Base-by-base conservation (phyloP, 2,329 filamentous ascomycete genomes). In the Phoma sp. region DNA sequence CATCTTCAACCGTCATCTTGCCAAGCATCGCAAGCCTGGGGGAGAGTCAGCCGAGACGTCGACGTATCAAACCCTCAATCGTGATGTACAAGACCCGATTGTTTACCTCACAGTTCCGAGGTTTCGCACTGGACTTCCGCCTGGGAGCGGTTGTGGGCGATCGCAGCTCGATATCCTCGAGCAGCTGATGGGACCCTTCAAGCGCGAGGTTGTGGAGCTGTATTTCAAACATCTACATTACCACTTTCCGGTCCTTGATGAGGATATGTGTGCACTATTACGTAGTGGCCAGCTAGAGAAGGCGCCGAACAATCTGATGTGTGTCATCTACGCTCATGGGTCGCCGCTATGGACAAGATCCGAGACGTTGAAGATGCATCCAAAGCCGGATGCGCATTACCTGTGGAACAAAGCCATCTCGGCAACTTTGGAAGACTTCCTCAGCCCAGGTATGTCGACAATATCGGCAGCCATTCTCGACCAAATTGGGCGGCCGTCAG, bases 31-130 rank as follows among this genome's bases (percentile, higher is more conserved):
- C 11, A 67, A 62, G 35, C 38, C 60, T 8, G 62, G 58, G 8
- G 60, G 55, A 8, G 66, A 71, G 14, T 51, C 56, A 9, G 50
- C 68, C 10, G 77, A 76, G 27, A 55, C 59, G 5, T 67, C 65
- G 7, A 78, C 76, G 13, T 83, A 83, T 55, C 80, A 80, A 41
- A 79, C 81, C 7, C 77, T 83, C 29, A 80, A 79, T 2, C 81
- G 77, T 47, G 78, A 72, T 47, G 59, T 66, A 5, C 72, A 77
- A 18, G 68, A 76, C 42, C 71, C 75, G 4, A 70, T 78, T 6
- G 68, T 77, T 2, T 77, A 77, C 44, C 64, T 75, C 7, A 81
- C 80, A 4, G 79, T 83, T 3, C 80, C 81, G 8, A 72, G 80
- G 35, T 78, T 79, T 45, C 76, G 81, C 45, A 78, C 79, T 52